A percentile compares a stretch with the other conserved stretches of the same genome.
These are phyloP conservation scores for Trichoderma asperellum DNA, from an alignment of 2,329 filamentous ascomycete species.

Conservation along the genomic window DNA sequence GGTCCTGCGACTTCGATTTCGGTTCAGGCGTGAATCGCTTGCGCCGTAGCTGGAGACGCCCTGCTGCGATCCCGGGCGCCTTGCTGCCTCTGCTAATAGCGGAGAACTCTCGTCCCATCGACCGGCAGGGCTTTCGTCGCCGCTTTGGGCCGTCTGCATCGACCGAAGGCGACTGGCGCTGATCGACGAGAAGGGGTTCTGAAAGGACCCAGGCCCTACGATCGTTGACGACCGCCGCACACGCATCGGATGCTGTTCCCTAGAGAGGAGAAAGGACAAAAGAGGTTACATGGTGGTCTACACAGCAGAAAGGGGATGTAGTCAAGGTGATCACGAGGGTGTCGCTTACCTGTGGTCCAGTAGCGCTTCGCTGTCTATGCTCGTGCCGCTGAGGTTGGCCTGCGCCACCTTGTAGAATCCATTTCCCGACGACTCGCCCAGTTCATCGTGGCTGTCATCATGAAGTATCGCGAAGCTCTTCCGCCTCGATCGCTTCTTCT, in stretches of 20 bases:
- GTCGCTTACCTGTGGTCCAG: conserved; percentile 76
- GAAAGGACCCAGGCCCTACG: conserved; percentile 42
- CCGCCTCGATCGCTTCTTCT: conserved; percentile 74
- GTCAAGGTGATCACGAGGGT: not conserved
- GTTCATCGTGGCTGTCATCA: conserved; percentile 55
- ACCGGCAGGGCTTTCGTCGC: conserved; percentile 50
- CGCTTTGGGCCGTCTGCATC: conserved; percentile 46
- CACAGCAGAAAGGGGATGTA: not conserved
- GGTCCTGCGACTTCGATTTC: conserved; percentile 48
- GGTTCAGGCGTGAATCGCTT: conserved; percentile 43
- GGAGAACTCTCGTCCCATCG: conserved; percentile 57
- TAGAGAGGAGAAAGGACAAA: conserved; percentile 36
- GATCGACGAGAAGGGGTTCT: conserved; percentile 39
- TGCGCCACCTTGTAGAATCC: conserved; percentile 56
- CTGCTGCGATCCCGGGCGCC: conserved; percentile 33
- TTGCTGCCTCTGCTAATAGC: conserved; percentile 51
- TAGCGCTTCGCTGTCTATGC: conserved; percentile 84
- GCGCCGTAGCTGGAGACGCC: conserved; percentile 48
- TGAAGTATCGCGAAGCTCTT: conserved; percentile 76
- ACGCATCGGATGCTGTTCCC: conserved; percentile 65
- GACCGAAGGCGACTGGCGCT: conserved; percentile 44
- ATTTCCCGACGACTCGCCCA: conserved; percentile 41
- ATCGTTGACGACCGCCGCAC: conserved; percentile 63
- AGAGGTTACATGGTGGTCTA: not conserved
- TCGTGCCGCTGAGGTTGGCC: conserved; percentile 75